These are phyloP conservation scores for Lippia alba DNA, from an alignment of 305 asterid genomes.

Conservation along the genomic window DNA sequence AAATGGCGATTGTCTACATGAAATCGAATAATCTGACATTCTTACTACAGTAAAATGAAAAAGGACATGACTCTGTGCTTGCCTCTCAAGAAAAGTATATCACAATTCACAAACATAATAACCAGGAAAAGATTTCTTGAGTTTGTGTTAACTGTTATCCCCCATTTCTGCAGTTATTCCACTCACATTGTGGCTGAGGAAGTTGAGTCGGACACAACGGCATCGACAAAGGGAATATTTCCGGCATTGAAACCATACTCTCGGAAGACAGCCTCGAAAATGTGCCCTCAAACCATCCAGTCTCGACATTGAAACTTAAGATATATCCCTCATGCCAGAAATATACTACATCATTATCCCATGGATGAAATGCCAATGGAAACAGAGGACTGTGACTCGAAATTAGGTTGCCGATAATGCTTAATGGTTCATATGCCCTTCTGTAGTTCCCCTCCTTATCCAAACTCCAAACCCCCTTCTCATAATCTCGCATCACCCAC, in stretches of 20 bases:
- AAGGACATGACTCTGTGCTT: conserved; percentile 8
- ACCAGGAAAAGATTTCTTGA: background rate
- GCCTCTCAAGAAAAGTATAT: too few relatives aligned
- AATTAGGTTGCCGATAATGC: conserved; percentile 17
- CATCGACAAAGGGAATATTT: conserved; percentile 33
- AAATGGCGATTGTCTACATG: conserved; percentile 6
- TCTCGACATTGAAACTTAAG: conserved; percentile 32
- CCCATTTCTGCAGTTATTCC: background rate
- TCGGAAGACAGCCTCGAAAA: background rate
- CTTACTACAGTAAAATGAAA: background rate
- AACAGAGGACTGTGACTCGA: conserved; percentile 33
- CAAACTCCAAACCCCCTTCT: conserved; percentile 36
- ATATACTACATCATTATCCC: conserved; percentile 21
- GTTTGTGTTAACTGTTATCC: background rate
- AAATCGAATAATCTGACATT: conserved; percentile 1
- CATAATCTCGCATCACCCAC: conserved; percentile 38
- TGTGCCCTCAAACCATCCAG: conserved; percentile 40
- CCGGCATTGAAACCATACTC: conserved; percentile 13
- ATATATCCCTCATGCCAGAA: conserved; percentile 36
- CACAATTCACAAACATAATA: background rate
- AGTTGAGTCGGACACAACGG: conserved; percentile 28
- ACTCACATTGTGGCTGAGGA: conserved; percentile 22
- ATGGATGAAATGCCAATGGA: conserved; percentile 35
- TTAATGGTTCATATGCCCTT: conserved; percentile 15
- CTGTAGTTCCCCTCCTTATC: conserved; percentile 24